A percentile compares a stretch with the other conserved stretches of the same genome.
Evolutionary conservation across 2,329 filamentous ascomycete genomes (phyloP).

Genomic region (Colletotrichum plurivorum): DNA sequence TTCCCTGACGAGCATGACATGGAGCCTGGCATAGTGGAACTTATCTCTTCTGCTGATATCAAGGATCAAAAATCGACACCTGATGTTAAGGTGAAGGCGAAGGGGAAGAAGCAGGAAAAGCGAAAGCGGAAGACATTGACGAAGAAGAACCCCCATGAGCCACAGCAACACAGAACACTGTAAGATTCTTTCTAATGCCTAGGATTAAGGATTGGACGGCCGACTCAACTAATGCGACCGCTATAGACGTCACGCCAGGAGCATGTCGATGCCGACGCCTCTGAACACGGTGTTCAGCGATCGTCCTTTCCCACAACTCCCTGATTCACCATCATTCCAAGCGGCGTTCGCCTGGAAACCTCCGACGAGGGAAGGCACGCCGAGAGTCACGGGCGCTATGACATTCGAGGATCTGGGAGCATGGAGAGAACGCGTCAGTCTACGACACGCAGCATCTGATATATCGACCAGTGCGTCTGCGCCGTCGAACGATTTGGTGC

Average conservation of each 20-base stretch:
- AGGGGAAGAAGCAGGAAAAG: slow-evolving; percentile 3
- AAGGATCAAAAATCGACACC: background rate
- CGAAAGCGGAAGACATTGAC: slow-evolving; percentile 19
- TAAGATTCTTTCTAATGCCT: background rate
- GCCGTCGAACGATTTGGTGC: background rate
- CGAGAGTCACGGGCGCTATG: background rate
- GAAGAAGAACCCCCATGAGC: slow-evolving; percentile 18
- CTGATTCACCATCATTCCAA: background rate
- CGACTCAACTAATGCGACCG: background rate
- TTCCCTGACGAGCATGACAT: background rate
- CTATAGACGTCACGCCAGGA: slow-evolving; percentile 24
- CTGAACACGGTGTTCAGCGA: slow-evolving; percentile 20
- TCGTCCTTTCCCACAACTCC: background rate
- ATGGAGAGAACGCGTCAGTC: slow-evolving; percentile 17
- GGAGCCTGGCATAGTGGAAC: background rate
- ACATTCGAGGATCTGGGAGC: slow-evolving; percentile 5
- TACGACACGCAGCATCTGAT: slow-evolving; percentile 13
- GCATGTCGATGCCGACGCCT: slow-evolving; percentile 31
- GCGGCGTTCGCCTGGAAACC: slow-evolving; percentile 30
- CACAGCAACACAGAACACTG: background rate
- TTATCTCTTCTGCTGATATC: background rate
- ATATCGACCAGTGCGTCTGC: slow-evolving; percentile 28
- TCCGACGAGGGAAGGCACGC: slow-evolving; percentile 11
- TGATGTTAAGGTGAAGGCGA: background rate
- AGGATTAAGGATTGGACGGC: no score